Percentiles rank a stretch among this genome's conserved stretches.
These are phyloP conservation scores for Colletotrichum sp. DNA, from an alignment of 2,329 filamentous ascomycete genomes.

Conservation along the genomic window DNA sequence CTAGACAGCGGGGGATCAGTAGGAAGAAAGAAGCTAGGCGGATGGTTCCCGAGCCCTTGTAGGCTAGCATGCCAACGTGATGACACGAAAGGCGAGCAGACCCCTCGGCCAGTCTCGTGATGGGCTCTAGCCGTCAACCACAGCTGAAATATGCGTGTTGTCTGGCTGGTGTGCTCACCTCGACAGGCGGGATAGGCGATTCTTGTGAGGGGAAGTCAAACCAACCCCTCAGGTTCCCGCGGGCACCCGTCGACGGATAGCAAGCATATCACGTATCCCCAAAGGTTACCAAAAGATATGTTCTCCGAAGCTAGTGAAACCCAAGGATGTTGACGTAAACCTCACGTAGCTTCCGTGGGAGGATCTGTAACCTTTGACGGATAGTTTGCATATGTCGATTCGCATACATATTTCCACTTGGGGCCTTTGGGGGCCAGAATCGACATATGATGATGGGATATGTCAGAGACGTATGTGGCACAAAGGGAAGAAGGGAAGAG, in stretches of 20 bases:
- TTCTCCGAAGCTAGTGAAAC: background rate
- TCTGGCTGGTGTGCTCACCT: background rate
- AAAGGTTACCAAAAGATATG: background rate
- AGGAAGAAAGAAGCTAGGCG: background rate
- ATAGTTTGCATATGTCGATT: background rate
- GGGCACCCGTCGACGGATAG: background rate
- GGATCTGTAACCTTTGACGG: background rate
- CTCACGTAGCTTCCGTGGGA: background rate
- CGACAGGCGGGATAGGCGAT: background rate
- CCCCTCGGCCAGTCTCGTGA: background rate
- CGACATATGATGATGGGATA: background rate
- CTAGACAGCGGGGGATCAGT: background rate
- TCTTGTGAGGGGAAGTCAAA: background rate
- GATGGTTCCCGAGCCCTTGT: background rate
- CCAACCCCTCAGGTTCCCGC: background rate
- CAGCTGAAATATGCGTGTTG: background rate
- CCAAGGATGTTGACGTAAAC: constrained; percentile 3
- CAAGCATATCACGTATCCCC: background rate
- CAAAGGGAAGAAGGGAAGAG: background rate
- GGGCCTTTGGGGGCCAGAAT: background rate
- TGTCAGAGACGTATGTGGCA: background rate
- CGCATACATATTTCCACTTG: background rate
- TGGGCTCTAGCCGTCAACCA: background rate
- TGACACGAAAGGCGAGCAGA: background rate
- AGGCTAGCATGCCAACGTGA: background rate